phyloP scores from a whole-genome alignment of 164 flowering plant genomes.

The Paratinospora sagittata region DNA sequence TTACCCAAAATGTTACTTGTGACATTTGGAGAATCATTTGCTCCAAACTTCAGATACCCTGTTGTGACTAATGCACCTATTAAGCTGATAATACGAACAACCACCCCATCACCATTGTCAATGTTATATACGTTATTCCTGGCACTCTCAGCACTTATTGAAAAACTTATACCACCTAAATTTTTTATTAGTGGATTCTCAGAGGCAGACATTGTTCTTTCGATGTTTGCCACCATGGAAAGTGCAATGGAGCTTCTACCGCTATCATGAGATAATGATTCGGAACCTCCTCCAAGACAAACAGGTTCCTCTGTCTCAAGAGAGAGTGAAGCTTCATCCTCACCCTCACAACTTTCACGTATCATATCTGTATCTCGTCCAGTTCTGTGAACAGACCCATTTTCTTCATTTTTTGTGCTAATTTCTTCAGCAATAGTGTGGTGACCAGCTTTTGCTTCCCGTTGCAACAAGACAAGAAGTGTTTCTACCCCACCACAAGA shows the following conservation, averaged over 20 bases:
- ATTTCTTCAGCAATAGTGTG: constrained; percentile 9
- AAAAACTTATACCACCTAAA: constrained; percentile 83
- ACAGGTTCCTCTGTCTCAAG: constrained; percentile 26
- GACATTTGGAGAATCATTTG: constrained; percentile 36
- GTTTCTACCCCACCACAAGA: constrained; percentile 91
- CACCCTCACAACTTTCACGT: constrained; percentile 21
- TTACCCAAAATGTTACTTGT: constrained; percentile 41
- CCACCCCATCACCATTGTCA: constrained; percentile 81
- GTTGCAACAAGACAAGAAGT: constrained; percentile 87
- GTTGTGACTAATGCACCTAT: constrained; percentile 69
- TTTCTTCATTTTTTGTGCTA: constrained; percentile 20
- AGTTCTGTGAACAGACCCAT: constrained; percentile 17
- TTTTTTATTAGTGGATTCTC: constrained; percentile 52
- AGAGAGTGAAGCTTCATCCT: constrained; percentile 29
- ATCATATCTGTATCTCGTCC: constrained; percentile 18
- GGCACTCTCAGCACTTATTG: constrained; percentile 91
- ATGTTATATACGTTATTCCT: constrained; percentile 85
- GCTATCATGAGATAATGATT: constrained; percentile 21
- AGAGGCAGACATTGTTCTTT: constrained; percentile 55
- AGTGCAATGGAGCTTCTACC: constrained; percentile 17
- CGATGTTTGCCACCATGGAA: constrained; percentile 31
- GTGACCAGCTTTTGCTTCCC: constrained; percentile 90
- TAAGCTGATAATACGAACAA: constrained; percentile 73
- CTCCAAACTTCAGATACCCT: constrained; percentile 66
- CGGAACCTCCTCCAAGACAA: constrained; percentile 27